phyloP scores from a whole-genome alignment of 176 grass and related monocot genomes.

The Aegilops tauschii region DNA sequence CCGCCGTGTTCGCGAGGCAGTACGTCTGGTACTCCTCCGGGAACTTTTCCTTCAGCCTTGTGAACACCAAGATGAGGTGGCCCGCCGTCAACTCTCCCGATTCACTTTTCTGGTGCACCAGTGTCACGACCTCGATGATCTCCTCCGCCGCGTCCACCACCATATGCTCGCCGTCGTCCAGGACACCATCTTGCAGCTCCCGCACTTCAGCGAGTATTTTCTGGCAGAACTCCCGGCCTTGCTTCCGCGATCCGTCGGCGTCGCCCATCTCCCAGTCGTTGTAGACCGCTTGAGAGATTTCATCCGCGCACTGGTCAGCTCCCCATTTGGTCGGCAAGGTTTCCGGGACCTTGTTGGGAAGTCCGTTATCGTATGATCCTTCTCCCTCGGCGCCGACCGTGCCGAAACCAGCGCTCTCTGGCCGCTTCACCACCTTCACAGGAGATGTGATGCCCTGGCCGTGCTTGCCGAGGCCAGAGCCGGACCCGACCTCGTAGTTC shows the following conservation, averaged over 20 bases:
- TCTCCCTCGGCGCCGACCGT: constrained; percentile 26
- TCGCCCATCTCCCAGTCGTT: neutral
- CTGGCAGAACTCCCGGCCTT: neutral
- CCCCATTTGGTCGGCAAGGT: constrained; percentile 31
- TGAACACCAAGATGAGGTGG: constrained; percentile 36
- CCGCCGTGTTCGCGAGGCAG: constrained; percentile 34
- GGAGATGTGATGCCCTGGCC: constrained; percentile 58
- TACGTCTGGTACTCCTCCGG: constrained; percentile 42
- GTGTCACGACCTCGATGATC: neutral
- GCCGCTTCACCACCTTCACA: constrained; percentile 28
- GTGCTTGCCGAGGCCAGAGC: constrained; percentile 63
- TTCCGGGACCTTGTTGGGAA: neutral
- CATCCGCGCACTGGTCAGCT: neutral
- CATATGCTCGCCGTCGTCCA: neutral
- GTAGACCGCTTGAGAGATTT: neutral
- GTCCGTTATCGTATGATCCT: neutral
- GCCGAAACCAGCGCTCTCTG: constrained; percentile 49
- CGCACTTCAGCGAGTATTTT: neutral
- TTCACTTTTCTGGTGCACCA: constrained; percentile 3
- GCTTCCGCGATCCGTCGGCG: neutral
- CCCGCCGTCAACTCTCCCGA: constrained; percentile 42
- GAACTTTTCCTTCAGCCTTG: constrained; percentile 34
- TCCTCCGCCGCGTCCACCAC: neutral
- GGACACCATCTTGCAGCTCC: neutral
- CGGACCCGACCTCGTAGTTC: constrained; percentile 58